Percentiles rank a stretch among this genome's conserved stretches.
Evolutionary conservation across 2,329 filamentous ascomycete species (phyloP).

Genomic region (Sporothrix pallida): DNA sequence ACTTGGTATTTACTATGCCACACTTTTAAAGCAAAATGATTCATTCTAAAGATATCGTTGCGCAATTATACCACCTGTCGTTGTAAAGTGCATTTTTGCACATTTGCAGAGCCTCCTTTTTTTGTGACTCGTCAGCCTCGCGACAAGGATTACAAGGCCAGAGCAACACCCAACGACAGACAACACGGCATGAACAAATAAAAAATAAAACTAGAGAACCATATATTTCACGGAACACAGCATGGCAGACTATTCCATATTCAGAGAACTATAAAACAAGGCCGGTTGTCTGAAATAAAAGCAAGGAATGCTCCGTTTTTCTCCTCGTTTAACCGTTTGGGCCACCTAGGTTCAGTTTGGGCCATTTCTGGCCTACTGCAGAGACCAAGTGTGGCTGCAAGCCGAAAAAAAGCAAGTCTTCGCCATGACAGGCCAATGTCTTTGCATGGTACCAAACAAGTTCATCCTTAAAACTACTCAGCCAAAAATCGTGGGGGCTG

Average conservation of each 20-base stretch:
- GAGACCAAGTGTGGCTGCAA: slow-evolving; percentile 4
- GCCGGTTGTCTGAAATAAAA: neutral
- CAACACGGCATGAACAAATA: neutral
- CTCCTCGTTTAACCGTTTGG: neutral
- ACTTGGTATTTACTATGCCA: no score
- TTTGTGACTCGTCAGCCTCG: slow-evolving; percentile 4
- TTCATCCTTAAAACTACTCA: neutral
- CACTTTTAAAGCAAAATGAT: no score
- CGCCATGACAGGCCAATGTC: neutral
- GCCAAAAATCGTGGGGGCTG: neutral
- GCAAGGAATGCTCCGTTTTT: neutral
- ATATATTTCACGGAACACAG: slow-evolving; percentile 17
- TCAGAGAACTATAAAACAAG: neutral
- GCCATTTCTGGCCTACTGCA: neutral
- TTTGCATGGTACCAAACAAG: neutral
- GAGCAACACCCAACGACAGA: no score
- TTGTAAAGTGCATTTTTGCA: neutral
- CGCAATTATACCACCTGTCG: neutral
- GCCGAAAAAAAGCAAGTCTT: neutral
- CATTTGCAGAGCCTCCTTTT: slow-evolving; percentile 22
- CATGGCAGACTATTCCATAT: slow-evolving; percentile 7
- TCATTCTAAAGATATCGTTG: no score
- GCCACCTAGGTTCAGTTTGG: neutral
- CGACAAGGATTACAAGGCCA: neutral
- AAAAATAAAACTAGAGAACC: neutral